These are phyloP conservation scores for Ogataea nonfermentans DNA, from an alignment of 805 yeast species.

Conservation along the genomic window DNA sequence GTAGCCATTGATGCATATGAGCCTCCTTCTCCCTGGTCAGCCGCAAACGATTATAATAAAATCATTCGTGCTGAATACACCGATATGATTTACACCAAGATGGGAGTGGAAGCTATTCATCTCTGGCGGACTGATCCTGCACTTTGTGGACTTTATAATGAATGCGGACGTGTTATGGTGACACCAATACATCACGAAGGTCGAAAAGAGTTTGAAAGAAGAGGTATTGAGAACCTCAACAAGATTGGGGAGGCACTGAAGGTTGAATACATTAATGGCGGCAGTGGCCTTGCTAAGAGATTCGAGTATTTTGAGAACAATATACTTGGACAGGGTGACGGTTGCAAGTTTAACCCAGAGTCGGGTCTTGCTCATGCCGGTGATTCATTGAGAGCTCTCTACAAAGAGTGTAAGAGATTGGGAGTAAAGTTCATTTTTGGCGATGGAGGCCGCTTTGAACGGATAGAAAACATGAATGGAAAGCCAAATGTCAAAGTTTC, in stretches of 20 bases:
- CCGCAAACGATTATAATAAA: constrained; percentile 63
- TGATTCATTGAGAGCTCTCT: constrained; percentile 35
- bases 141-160: constrained; percentile 34
- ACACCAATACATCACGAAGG: constrained; percentile 33
- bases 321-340: not conserved
- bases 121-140: constrained; percentile 39
- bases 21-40: constrained; percentile 71
- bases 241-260: constrained; percentile 22
- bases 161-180: constrained; percentile 42
- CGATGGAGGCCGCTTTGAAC: constrained; percentile 23
- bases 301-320: too few species aligned
- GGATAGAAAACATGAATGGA: constrained; percentile 11
- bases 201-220: constrained; percentile 37
- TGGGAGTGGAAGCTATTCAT: constrained; percentile 45
- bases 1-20: constrained; percentile 47
- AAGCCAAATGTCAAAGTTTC: constrained; percentile 24
- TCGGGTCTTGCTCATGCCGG: constrained; percentile 44
- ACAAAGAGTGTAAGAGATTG: constrained; percentile 24
- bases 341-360: constrained; percentile 35
- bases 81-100: constrained; percentile 39
- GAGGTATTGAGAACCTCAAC: constrained; percentile 36
- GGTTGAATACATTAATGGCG: too few species aligned
- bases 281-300: too few species aligned
- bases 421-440: constrained; percentile 40
- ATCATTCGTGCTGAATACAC: constrained; percentile 48